Evolutionary conservation across 169 alveolate genomes (phyloP).

Genomic region (Eimeria tenella): DNA sequence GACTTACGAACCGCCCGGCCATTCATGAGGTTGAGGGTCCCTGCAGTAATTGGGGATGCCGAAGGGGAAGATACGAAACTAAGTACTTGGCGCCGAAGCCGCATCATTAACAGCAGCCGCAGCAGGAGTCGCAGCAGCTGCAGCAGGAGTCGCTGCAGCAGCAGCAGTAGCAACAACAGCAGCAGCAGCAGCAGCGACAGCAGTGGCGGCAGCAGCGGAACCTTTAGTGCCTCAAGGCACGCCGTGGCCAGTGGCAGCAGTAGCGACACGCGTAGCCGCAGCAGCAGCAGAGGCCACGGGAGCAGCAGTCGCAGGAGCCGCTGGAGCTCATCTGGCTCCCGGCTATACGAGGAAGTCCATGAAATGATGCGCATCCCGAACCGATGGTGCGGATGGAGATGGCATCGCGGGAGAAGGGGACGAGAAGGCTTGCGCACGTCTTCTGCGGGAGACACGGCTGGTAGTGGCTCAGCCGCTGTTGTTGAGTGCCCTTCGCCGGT

Average conservation of each 20-base stretch:
- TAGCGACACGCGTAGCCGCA: background rate
- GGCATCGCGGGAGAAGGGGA: too few relatives aligned
- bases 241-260: background rate
- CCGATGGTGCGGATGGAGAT: too few relatives aligned
- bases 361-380: too few relatives aligned
- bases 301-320: background rate
- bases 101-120: slow-evolving; percentile 14
- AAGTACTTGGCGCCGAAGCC: background rate
- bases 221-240: background rate
- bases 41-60: background rate
- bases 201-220: background rate
- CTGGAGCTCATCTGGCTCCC: too few relatives aligned
- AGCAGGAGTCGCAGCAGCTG: background rate
- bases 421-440: too few relatives aligned
- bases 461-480: too few relatives aligned
- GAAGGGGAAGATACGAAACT: background rate
- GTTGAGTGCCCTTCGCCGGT: too few relatives aligned
- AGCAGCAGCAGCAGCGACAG: background rate
- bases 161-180: slow-evolving; percentile 13
- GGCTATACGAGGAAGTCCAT: too few relatives aligned
- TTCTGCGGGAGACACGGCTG: too few relatives aligned
- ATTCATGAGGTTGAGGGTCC: slow-evolving; percentile 9
- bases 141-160: background rate
- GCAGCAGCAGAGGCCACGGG: background rate
- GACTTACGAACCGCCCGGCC: slow-evolving; percentile 16